Base-by-base conservation (phyloP, 164 flowering plant genomes). In the Kalanchoe fedtschenkoi region DNA sequence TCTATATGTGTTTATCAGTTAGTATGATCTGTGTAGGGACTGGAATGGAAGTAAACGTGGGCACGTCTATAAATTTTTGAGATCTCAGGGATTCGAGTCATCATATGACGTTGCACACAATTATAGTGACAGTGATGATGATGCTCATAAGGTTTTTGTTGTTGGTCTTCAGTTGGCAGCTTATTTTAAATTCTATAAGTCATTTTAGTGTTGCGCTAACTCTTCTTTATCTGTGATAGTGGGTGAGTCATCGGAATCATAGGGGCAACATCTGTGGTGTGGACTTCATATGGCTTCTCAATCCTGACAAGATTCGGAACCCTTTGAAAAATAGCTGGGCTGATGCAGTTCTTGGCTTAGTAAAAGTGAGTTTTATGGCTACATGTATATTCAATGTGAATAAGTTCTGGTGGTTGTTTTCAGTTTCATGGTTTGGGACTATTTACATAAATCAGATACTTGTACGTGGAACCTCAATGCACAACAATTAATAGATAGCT, bases 21-120 rank as follows among this genome's bases (percentile, higher is more conserved):
- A 17, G 32, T 51, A 17, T 32, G 2, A 4, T 26, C 21, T 51
- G 56, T 66, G 21, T 67, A 90, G 97, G 67, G 99, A 93, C 62
- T 93, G 96, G 99, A 93, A 93, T 71, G 99, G 99, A 43, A 90
- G 96, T 79, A 90, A 90, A 79, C 83, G 95, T 19, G 99, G 99
- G 22, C 95, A 88, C 76, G 89, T 93, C 47, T 93, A 93, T 80
- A 85, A 78, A 72, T 93, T 93, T 72, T 85, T 93, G 32, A 80
- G 99, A 68, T 93, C 97, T 34, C 97, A 85, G 63, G 97, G 99
- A 0, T 93, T 93, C 73, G 91, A 84, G 3, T 93, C 99, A 62
- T 85, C 99, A 42, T 93, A 93, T 80, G 99, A 93, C 72, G 78
- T 92, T 69, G 99, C 93, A 72, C 97, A 91, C 72, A 92, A 73